A percentile compares a stretch with the other conserved stretches of the same genome.
Evolutionary conservation across 2,329 filamentous ascomycete genomes (phyloP).

Genomic region (Curvularia sp.): DNA sequence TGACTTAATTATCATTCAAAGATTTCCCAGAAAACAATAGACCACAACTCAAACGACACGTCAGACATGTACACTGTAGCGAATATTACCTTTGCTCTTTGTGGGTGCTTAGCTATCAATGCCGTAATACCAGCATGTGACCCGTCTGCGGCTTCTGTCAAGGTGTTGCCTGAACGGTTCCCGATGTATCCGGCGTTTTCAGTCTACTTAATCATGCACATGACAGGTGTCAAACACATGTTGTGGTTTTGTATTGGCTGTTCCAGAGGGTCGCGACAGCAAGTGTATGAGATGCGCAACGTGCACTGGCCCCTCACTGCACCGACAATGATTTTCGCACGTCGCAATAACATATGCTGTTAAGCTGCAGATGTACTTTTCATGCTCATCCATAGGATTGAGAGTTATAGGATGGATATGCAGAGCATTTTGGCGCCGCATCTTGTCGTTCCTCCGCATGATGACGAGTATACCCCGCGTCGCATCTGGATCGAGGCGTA

Average conservation of each 20-base stretch:
- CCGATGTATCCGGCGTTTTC: conserved; percentile 26
- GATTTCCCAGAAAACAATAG: conserved; percentile 1
- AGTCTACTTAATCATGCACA: conserved; percentile 29
- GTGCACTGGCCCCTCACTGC: conserved; percentile 34
- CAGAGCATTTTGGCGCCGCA: not conserved
- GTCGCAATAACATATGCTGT: conserved; percentile 26
- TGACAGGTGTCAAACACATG: conserved; percentile 23
- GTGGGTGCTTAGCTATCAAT: conserved; percentile 33
- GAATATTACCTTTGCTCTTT: conserved; percentile 27
- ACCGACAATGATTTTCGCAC: conserved; percentile 17
- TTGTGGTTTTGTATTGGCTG: conserved; percentile 30
- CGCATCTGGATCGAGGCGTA: not conserved
- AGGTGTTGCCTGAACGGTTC: conserved; percentile 33
- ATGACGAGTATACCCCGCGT: not conserved
- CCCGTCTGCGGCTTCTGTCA: conserved; percentile 22
- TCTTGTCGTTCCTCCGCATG: not conserved
- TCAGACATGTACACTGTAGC: conserved; percentile 33
- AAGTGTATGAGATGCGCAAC: conserved; percentile 43
- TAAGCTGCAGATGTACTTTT: conserved; percentile 4
- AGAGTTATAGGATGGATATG: not conserved
- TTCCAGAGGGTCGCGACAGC: conserved; percentile 33
- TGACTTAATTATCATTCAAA: conserved; percentile 29
- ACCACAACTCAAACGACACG: conserved; percentile 25
- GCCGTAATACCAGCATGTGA: conserved; percentile 38
- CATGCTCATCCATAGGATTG: not conserved